Base-by-base conservation (phyloP, 805 yeast species). In the Starmera amethionina region DNA sequence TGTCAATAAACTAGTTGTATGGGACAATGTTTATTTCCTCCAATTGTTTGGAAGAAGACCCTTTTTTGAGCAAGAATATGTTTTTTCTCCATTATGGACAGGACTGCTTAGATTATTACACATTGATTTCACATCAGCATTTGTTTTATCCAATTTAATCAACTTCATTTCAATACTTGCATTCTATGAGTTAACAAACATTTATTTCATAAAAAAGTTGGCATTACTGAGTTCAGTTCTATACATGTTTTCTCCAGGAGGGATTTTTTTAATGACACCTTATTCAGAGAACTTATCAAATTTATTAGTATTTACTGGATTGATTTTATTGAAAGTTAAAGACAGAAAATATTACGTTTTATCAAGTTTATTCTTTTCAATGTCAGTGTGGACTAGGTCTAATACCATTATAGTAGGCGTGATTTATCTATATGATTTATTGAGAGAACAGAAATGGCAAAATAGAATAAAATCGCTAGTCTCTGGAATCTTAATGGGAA, bases 41-140 rank as follows among this genome's bases (percentile, higher is more conserved):
- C 75, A 78, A 35, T 56, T 79, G 41, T 75, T 83, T 30, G 54
- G 59, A 9, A 58, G 71, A 13, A 57, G 62, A 13, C 61, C 68
- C 2, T 56, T 62, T n/a, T 89, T 68, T 59, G 97, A 90, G 59
- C 96, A 90, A 57, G 95, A 88, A 60, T 83, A 76, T 70, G 97
- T 94, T 5, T 90, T 86, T 56, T 78, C 94, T 25, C 83, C 83
- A 10, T 53, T 76, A 2, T 90, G 96, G 95, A 70, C 81, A 65
- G 54, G 73, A 19, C 36, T 79, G 4, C 59, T 82, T 4, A 22
- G 27, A 22, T 22, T 22, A 6, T 22, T 22, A 22, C 27, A 22
- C 7, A 6, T 22, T 6, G 27, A 22, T 22, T 2, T 22, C 27
- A 22, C 27, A 22, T 22, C 27, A 22, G 9, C 9, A 22, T 22